phyloP scores from a whole-genome alignment of 352 stramenopile species.

The Globisporangium heterothallicum region DNA sequence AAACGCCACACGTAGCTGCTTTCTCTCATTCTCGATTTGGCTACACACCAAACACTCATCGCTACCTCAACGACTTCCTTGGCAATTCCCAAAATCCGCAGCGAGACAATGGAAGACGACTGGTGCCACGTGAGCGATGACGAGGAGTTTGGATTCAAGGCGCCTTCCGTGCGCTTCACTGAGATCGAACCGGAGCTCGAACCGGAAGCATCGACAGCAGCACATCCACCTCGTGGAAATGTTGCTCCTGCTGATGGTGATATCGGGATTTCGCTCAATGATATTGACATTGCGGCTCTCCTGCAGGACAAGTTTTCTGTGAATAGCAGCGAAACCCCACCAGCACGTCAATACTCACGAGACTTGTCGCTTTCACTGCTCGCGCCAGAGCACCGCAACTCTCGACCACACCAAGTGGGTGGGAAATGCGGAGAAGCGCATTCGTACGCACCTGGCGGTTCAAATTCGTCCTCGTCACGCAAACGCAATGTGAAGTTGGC shows the following conservation, averaged over 20 bases:
- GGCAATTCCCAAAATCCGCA: no score
- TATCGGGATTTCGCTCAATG: constrained; percentile 7
- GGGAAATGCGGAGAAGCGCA: constrained; percentile 7
- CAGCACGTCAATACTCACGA: constrained; percentile 11
- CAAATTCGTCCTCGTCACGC: neutral
- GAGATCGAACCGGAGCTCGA: constrained; percentile 26
- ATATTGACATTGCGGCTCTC: constrained; percentile 22
- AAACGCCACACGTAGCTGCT: no score
- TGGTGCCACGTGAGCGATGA: constrained; percentile 53
- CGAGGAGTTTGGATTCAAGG: constrained; percentile 16
- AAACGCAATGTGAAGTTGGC: constrained; percentile 23
- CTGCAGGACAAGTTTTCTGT: constrained; percentile 17
- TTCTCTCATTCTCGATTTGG: constrained; percentile 4
- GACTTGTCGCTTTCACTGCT: constrained; percentile 33
- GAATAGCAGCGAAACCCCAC: constrained; percentile 1
- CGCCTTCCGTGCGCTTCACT: neutral
- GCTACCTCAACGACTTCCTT: no score
- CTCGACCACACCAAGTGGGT: neutral
- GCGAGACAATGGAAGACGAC: constrained; percentile 35
- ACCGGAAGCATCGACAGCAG: constrained; percentile 9
- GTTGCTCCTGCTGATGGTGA: neutral
- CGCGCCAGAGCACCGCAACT: constrained; percentile 21
- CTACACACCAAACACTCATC: neutral
- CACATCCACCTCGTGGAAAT: neutral
- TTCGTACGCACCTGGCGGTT: neutral